Base-by-base conservation (phyloP, 2,329 filamentous ascomycete species). In the Colletotrichum echinochloae region DNA sequence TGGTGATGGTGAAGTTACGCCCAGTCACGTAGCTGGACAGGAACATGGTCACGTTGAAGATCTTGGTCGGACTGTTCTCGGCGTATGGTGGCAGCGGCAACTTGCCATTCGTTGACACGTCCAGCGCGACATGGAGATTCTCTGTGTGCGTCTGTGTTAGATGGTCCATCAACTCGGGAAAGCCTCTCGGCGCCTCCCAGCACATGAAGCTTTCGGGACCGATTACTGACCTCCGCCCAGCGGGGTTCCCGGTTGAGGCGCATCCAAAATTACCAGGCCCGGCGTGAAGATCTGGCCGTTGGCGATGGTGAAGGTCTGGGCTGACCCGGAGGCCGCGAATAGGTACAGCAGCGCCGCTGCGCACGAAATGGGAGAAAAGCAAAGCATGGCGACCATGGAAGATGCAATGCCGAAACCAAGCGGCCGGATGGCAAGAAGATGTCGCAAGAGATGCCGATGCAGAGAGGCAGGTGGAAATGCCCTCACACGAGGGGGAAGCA, bases 211-310 rank as follows among this genome's bases (percentile, higher is more conserved):
- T 30, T 35, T 33, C 20, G 23, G 35, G 49, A 26, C 2, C 49
- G 60, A 62, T n/a, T 51, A 82, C 86, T 76, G 78, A 89, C 89
- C 85, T 79, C 89, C 89, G 71, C 90, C 90, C 44, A 91, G 77
- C 1, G 90, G 89, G 14, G 89, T 91, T 60, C 86, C 85, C 6
- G 89, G 89, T 72, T 92, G 89, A 16, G 89, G 89, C 39, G 91
- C 85, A 78, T 92, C 87, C 44, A 93, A 81, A 66, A 93, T 87
- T 30, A 86, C 90, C 65, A 93, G 85, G 0, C 91, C 91, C 0
- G 91, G 90, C 0, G 91, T 93, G 75, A 87, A 92, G 64, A 93
- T 87, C 74, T 93, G 90, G 20, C 91, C 91, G 74, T 88, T 88
- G 28, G 88, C 80, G 61, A 89, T 86, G 26, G 86, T 88, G 74